Evolutionary conservation across 2,329 filamentous ascomycete species (phyloP).

Genomic region (Pyrenochaeta sp.): DNA sequence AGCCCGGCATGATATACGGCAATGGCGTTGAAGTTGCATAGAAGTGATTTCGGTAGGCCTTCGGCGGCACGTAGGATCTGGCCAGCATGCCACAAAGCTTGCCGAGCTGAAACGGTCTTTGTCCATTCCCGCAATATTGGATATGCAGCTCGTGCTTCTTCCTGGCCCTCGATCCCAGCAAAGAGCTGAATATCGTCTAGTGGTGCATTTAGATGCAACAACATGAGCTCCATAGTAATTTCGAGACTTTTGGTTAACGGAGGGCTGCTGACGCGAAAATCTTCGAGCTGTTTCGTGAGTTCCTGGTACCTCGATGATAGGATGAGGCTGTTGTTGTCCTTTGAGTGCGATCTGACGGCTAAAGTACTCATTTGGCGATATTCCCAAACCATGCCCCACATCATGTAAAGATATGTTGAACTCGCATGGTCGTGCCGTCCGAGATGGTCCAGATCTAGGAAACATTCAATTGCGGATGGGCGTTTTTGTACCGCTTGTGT

Average conservation of each 20-base stretch:
- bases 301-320: conserved; percentile 58
- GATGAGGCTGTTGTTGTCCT: conserved; percentile 44
- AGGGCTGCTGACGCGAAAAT: conserved; percentile 57
- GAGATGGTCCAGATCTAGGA: conserved; percentile 35
- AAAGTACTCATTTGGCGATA: conserved; percentile 67
- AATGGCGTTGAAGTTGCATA: conserved; percentile 73
- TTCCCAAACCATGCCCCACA: conserved; percentile 72
- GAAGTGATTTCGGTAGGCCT: conserved; percentile 59
- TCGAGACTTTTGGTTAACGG: conserved; percentile 41
- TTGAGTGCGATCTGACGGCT: conserved; percentile 54
- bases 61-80: conserved; percentile 70
- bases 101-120: conserved; percentile 62
- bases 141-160: conserved; percentile 68
- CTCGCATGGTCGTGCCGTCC: conserved; percentile 48
- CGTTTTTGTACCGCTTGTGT: conserved; percentile 16
- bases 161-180: conserved; percentile 71
- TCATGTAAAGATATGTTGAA: conserved; percentile 69
- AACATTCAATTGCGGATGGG: conserved; percentile 40
- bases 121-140: conserved; percentile 67
- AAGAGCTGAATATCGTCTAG: conserved; percentile 72
- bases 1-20: conserved; percentile 73
- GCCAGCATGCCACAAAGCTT: conserved; percentile 72
- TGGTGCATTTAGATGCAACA: conserved; percentile 70
- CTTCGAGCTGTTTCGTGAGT: conserved; percentile 65
- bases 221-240: conserved; percentile 58